Evolutionary conservation across 441 rosid genomes (phyloP).

Genomic region (Gossypium lobatum): DNA sequence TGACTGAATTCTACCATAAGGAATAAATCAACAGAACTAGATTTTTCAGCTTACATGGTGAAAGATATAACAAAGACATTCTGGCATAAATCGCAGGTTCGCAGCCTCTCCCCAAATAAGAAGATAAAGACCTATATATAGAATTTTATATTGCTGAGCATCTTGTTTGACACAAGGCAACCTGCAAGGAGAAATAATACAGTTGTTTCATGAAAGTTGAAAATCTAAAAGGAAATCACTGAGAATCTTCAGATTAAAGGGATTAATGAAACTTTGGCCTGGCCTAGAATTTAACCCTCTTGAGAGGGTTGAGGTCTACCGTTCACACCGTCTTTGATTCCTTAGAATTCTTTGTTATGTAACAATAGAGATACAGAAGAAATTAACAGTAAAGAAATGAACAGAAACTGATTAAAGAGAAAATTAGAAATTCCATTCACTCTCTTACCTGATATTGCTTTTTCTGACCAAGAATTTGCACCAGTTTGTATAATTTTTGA

Average conservation of each 20-base stretch:
- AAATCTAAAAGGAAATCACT: background rate
- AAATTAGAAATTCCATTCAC: slow-evolving; percentile 3
- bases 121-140: slow-evolving; percentile 88
- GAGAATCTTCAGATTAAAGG: slow-evolving; percentile 4
- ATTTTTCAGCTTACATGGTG: slow-evolving; percentile 68
- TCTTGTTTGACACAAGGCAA: slow-evolving; percentile 76
- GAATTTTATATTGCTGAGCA: slow-evolving; percentile 77
- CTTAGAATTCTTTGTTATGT: background rate
- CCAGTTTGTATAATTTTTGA: slow-evolving; percentile 89
- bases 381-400: background rate
- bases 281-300: slow-evolving; percentile 3
- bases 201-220: slow-evolving; percentile 4
- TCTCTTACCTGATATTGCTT: slow-evolving; percentile 65
- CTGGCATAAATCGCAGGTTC: slow-evolving; percentile 91
- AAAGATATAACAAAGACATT: slow-evolving; percentile 89
- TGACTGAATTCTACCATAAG: background rate
- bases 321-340: background rate
- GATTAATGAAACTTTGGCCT: background rate
- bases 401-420: background rate
- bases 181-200: slow-evolving; percentile 37
- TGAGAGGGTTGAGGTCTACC: background rate
- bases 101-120: slow-evolving; percentile 99
- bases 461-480: slow-evolving; percentile 80
- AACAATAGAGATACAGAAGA: background rate
- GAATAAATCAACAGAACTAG: background rate